Conservation (phyloP, 2,329 filamentous ascomycete genomes). For the Colletotrichum limetticola region DNA sequence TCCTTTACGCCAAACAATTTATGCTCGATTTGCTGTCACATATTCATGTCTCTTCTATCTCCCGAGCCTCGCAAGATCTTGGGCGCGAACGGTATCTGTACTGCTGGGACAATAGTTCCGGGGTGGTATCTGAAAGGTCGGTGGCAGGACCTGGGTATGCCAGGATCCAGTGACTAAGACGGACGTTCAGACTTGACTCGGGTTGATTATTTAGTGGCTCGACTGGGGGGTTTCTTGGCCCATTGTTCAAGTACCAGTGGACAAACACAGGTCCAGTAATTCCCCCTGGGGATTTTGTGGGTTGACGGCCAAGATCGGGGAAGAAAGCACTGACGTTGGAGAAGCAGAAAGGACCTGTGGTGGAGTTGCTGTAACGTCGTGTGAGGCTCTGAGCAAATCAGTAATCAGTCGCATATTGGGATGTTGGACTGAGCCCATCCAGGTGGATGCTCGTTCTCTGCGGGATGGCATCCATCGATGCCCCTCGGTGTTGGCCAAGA, state of each 20-base stretch:
- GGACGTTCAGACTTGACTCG: constrained; percentile 16
- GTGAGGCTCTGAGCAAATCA: constrained; percentile 5
- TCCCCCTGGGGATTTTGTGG: constrained; percentile 32
- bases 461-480: not conserved
- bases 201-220: not conserved
- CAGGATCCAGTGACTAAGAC: not conserved
- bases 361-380: constrained; percentile 6
- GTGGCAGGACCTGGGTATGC: not conserved
- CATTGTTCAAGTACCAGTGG: not conserved
- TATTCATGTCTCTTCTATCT: too few relatives aligned
- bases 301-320: constrained; percentile 21
- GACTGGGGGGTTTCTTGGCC: not conserved
- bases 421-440: not conserved
- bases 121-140: not conserved
- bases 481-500: not conserved
- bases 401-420: constrained; percentile 5
- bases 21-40: too few relatives aligned
- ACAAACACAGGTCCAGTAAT: constrained; percentile 15
- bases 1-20: too few relatives aligned
- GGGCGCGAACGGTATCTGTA: too few relatives aligned
- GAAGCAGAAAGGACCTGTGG: not conserved
- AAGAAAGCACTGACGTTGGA: constrained; percentile 6
- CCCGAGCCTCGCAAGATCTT: too few relatives aligned
- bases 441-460: not conserved
- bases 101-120: not conserved